Base-by-base conservation (phyloP, 345 rosid genomes). In the Moringa oleifera region DNA sequence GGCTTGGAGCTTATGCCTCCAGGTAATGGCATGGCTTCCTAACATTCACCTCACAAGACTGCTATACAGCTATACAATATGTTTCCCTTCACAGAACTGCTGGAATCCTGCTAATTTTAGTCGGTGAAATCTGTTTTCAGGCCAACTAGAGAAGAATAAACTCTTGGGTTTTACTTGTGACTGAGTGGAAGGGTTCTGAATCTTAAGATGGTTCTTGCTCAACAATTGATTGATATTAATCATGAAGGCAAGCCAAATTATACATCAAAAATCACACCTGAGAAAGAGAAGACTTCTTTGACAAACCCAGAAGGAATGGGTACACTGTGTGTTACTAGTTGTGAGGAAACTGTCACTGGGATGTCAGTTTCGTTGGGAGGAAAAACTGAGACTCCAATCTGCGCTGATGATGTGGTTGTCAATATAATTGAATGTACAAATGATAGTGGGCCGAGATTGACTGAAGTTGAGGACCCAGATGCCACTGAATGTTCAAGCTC, bases 401-500 rank as follows among this genome's bases (percentile, higher is more conserved):
- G 65, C 61, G 58, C 58, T 28, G 86, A 82, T 60, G 83, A 83
- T 59, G 53, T 84, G 46, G 82, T 77, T 41, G 81, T 89, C 77
- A 90, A 92, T 64, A 69, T 91, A 57, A 53, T 76, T 45, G 79
- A 80, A 60, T 63, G 66, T 69, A 71, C 71, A 10, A 63, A 61
- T 50, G 24, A 57, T 57, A 73, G 45, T 53, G 71, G 69, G 51
- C 28, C 56, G 18, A 49, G 62, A 54, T 51, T 64, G 47, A 55
- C 76, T 52, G 56, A 67, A 49, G 75, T 65, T 64, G 79, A 76
- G 25, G 96, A 87, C 41, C 95, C 92, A n/a, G 80, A 87, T 76
- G 96, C 86, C 16, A 89, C 96, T 22, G 96, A 92, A 64, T 82
- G 73, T 73, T 89, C 96, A 61, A 91, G 96, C 76, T 89, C 96